These are phyloP conservation scores for Melastoma malabathricum DNA, from an alignment of 345 rosid species.

Conservation along the genomic window DNA sequence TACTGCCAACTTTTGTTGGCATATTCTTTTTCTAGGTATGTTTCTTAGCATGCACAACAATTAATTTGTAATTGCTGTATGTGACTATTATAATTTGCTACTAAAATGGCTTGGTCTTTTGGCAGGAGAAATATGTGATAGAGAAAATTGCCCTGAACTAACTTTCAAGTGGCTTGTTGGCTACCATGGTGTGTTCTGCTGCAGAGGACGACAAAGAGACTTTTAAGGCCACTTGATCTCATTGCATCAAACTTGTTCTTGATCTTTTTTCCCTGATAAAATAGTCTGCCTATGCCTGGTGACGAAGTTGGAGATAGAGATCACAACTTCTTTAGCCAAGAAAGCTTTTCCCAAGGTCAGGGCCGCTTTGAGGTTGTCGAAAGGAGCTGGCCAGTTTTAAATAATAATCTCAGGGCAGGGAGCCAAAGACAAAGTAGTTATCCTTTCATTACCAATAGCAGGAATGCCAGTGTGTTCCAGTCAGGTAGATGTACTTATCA, in stretches of 20 bases:
- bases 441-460: conserved; percentile 15
- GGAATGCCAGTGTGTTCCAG: conserved; percentile 15
- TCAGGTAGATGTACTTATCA: conserved; percentile 16
- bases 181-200: too few relatives aligned
- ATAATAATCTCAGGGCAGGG: conserved; percentile 22
- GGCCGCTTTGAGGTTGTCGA: conserved; percentile 14
- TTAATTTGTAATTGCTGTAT: too few relatives aligned
- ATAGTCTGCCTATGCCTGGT: conserved; percentile 35
- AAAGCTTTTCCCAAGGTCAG: conserved; percentile 20
- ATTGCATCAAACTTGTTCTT: too few relatives aligned
- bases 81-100: too few relatives aligned
- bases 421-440: conserved; percentile 15
- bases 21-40: too few relatives aligned
- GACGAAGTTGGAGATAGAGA: conserved; percentile 26
- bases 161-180: too few relatives aligned
- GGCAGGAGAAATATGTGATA: too few relatives aligned
- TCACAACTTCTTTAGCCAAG: conserved; percentile 25
- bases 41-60: too few relatives aligned
- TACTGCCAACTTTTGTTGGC: too few relatives aligned
- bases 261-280: conserved; percentile 7
- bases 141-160: too few relatives aligned
- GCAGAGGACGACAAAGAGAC: too few relatives aligned
- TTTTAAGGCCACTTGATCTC: neutral
- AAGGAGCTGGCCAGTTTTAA: conserved; percentile 20
- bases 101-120: too few relatives aligned